Conservation (phyloP, 1,284 basidiomycete species). For the Leccinum pallidistipes region DNA sequence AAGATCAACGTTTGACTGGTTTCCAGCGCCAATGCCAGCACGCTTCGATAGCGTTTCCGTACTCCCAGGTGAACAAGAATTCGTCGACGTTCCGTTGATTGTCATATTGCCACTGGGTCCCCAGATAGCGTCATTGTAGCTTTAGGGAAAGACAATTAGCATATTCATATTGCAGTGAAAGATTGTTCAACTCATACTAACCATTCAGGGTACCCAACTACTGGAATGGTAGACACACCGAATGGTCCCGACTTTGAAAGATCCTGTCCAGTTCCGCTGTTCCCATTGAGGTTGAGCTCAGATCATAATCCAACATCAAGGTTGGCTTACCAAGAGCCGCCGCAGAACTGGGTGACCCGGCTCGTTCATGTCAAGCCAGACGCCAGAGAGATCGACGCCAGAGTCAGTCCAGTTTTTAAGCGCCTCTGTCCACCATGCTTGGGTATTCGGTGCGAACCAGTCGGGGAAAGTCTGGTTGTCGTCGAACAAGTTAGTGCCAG, state of each 20-base stretch:
- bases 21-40: conserved; percentile 39
- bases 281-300: conserved; percentile 14
- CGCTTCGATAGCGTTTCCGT: conserved; percentile 17
- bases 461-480: conserved; percentile 60
- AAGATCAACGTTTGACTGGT: conserved; percentile 45
- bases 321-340: conserved; percentile 54
- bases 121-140: conserved; percentile 61
- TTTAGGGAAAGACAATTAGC: conserved; percentile 34
- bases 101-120: conserved; percentile 76
- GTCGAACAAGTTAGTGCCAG: not conserved
- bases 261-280: conserved; percentile 53
- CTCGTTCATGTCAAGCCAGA: conserved; percentile 82
- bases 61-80: conserved; percentile 28
- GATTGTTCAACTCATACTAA: conserved; percentile 25
- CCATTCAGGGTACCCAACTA: conserved; percentile 66
- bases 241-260: conserved; percentile 34
- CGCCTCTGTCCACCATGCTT: conserved; percentile 58
- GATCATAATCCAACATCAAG: not conserved
- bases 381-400: conserved; percentile 62
- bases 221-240: conserved; percentile 48
- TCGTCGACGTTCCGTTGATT: conserved; percentile 64
- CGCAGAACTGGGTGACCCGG: conserved; percentile 56
- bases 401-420: conserved; percentile 57
- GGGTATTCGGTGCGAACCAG: conserved; percentile 63
- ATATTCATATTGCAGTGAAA: not conserved